Base-by-base conservation (phyloP, 1,284 basidiomycete genomes). In the Chondrostereum purpureum region DNA sequence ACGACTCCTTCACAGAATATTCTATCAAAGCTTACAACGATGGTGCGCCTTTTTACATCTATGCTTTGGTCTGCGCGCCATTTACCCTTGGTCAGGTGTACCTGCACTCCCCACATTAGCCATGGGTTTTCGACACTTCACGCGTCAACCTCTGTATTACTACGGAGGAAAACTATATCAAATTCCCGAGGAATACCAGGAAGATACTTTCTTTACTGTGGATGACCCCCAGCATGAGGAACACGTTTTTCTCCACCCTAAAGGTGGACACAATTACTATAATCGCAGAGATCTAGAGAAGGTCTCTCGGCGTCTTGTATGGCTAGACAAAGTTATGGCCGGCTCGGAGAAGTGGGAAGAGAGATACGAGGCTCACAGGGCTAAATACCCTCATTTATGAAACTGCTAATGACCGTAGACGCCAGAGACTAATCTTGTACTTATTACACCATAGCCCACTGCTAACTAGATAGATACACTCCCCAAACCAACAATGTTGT, bases 181-280 rank as follows among this genome's bases (percentile, higher is more conserved):
- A 22, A 61, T 73, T 3, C 76, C 77, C 10, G 37, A 58, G 3
- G 61, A 64, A 1, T 70, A 77, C 53, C 58, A 57, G 37, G 75
- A 78, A 50, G 63, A 69, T 48, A 61, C 71, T 4, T 49, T 69
- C 8, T 78, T 78, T 57, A 17, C 17, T 16, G 42, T 34, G 37
- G 57, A 63, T 12, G 47, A 61, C 39, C 50, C 62, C 20, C 48
- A 55, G 16, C 52, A 56, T 22, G 58, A 61, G 14, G 47, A 53
- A 37, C 18, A 34, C 45, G 3, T 33, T 36, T 38, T 49, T 39
- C 22, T 65, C 39, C 55, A 63, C 50, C 74, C 76, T 14, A 61
- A 65, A 22, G 77, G 75, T 11, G 77, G 77, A 3, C 77, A 81
- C 56, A 78, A 78, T 53, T 80, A 79, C 55, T 79, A 79, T 57